Percentiles rank a stretch among this genome's conserved stretches.
Evolutionary conservation across 148 eudicot genomes (phyloP).

Genomic region (Vaccinium myrtillus): DNA sequence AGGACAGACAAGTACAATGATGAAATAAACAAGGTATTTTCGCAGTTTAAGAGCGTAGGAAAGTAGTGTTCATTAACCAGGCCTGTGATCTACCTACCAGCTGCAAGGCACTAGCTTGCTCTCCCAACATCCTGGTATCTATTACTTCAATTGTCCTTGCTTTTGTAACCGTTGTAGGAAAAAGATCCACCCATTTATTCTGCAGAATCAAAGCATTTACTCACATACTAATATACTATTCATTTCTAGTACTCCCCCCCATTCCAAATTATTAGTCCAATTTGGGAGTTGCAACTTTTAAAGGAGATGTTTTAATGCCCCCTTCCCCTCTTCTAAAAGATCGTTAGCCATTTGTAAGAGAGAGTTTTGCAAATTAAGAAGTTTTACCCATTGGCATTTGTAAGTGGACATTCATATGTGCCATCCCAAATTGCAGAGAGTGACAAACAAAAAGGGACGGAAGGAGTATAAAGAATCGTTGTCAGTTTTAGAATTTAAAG

Average conservation of each 20-base stretch:
- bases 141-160: constrained; percentile 39
- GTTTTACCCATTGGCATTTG: neutral
- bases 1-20: neutral
- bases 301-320: neutral
- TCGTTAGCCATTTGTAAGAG: neutral
- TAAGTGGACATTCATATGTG: neutral
- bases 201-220: constrained; percentile 25
- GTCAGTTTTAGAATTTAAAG: neutral
- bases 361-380: neutral
- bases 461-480: neutral
- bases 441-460: neutral
- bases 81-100: constrained; percentile 30
- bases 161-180: constrained; percentile 49
- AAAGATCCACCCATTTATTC: constrained; percentile 52
- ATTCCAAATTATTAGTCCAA: neutral
- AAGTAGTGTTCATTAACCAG: neutral
- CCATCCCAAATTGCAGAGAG: neutral
- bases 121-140: constrained; percentile 32
- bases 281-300: neutral
- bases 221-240: neutral
- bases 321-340: neutral
- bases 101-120: constrained; percentile 33
- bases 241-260: neutral
- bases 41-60: neutral
- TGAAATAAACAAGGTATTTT: neutral